phyloP scores from a whole-genome alignment of 1,139 yeast species.

The Hansenula lynferdii region DNA sequence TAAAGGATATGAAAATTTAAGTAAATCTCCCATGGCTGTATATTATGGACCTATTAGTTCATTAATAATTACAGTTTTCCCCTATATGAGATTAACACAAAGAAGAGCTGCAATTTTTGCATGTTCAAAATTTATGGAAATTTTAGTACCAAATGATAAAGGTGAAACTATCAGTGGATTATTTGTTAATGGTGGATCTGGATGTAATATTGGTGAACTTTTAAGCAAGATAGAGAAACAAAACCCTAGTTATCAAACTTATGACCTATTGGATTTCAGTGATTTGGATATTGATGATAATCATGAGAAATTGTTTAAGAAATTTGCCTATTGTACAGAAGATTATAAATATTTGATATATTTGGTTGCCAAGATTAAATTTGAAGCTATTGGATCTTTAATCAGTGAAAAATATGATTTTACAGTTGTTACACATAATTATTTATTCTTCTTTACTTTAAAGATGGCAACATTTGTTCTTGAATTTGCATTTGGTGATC shows the following conservation, averaged over 20 bases:
- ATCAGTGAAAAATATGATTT: background rate
- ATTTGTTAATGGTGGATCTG: background rate
- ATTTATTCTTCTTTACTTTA: background rate
- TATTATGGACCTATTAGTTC: background rate
- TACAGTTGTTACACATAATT: background rate
- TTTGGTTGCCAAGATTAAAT: background rate
- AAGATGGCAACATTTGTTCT: conserved; percentile 1
- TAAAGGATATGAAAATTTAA: background rate
- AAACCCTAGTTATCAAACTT: background rate
- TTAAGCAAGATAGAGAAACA: background rate
- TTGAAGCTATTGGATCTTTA: background rate
- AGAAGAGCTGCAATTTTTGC: background rate
- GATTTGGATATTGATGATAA: conserved; percentile 1
- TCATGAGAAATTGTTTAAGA: background rate
- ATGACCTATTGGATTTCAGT: background rate
- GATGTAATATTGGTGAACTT: background rate
- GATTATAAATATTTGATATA: background rate
- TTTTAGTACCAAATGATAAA: background rate
- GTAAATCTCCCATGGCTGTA: background rate
- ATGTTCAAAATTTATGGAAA: background rate
- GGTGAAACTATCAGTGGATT: conserved; percentile 9
- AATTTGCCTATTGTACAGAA: background rate
- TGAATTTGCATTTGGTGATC: background rate
- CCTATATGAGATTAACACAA: background rate
- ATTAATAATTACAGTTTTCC: background rate